phyloP scores from a whole-genome alignment of 768 basidiomycete genomes.

The Astraeus odoratus region DNA sequence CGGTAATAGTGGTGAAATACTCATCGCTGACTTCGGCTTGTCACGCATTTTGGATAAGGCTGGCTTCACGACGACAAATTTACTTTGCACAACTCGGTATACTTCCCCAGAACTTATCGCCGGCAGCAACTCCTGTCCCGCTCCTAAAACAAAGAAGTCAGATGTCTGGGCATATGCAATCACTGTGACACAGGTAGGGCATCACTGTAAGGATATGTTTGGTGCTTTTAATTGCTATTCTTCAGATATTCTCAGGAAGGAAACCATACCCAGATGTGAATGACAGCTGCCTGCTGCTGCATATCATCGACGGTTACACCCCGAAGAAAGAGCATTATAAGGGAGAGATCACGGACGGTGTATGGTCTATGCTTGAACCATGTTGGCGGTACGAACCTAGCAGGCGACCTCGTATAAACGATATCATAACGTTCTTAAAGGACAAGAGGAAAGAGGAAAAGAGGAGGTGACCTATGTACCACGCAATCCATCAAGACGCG shows the following conservation, averaged over 20 bases:
- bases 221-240: not conserved
- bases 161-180: slow-evolving; percentile 35
- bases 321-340: slow-evolving; percentile 16
- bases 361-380: slow-evolving; percentile 15
- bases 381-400: slow-evolving; percentile 12
- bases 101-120: slow-evolving; percentile 32
- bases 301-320: slow-evolving; percentile 8
- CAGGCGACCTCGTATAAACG: slow-evolving; percentile 4
- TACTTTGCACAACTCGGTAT: slow-evolving; percentile 33
- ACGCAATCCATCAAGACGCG: too few relatives aligned
- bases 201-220: not conserved
- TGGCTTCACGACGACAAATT: slow-evolving; percentile 30
- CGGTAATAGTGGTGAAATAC: slow-evolving; percentile 23
- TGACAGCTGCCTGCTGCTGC: slow-evolving; percentile 15
- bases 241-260: slow-evolving; percentile 19
- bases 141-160: slow-evolving; percentile 18
- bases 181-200: slow-evolving; percentile 28
- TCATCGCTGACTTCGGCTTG: slow-evolving; percentile 35
- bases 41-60: slow-evolving; percentile 29
- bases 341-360: slow-evolving; percentile 9
- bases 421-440: not conserved
- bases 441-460: slow-evolving; percentile 12
- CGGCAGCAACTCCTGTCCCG: too few relatives aligned
- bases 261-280: slow-evolving; percentile 13
- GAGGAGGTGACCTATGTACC: not conserved